Base-by-base conservation (phyloP, 805 yeast species). In the Candida sithepensis region DNA sequence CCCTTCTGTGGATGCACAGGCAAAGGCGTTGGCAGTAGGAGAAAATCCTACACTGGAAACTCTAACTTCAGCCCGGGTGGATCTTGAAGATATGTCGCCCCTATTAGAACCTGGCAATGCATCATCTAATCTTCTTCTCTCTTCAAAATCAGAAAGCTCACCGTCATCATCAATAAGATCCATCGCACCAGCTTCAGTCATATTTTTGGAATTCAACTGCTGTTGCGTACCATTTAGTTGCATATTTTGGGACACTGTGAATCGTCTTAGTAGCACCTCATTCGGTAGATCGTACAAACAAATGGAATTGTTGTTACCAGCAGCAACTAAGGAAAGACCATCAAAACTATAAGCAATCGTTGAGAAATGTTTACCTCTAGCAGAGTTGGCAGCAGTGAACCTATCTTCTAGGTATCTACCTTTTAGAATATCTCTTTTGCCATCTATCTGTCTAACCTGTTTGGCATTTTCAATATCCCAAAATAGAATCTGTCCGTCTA, bases 1-100 rank as follows among this genome's bases (percentile, higher is more conserved):
- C 8, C 99, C 99, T 65, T 92, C 98, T 0, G 99, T 94, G 0
- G 97, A 84, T 0, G 97, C 94, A 38, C 96, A 96, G 1, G 96
- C 94, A 73, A 94, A 94, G 30, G 95, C 82, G 19, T 85, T 75
- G 2, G 95, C 85, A 0, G 97, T 85, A 18, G 99, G 99, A 2
- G 96, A 88, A 60, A 91, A 94, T 55, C 75, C 77, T 24, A 94
- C 75, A 3, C 85, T 72, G 2, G 88, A 80, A 4, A 91, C 90
- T 59, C 95, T 73, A n/a, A 94, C 77, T 56, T 83, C 96, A 0
- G 97, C 94, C 54, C 90, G 78, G 1, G 81, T 74, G 43, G 79
- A 78, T 57, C 97, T 77, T 9, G 82, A 78, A 10, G 96, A 81
- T 9, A 88, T 79, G 64, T 89, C 97, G 41, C 88, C 89, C 53